Evolutionary conservation across 148 eudicot species (phyloP).

Genomic region (Pharnaceum exiguum): DNA sequence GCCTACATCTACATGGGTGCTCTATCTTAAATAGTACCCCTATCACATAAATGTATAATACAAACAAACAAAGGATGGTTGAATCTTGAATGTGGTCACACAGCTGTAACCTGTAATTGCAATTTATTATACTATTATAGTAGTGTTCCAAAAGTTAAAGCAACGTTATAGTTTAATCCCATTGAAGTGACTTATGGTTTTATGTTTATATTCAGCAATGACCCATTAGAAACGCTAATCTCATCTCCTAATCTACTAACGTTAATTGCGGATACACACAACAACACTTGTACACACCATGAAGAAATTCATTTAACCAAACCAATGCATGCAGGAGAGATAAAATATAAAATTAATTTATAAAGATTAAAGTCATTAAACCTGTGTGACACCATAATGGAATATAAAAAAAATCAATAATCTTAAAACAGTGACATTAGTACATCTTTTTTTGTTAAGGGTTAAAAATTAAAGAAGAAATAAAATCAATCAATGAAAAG

Average conservation of each 20-base stretch:
- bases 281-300: too few relatives aligned
- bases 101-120: too few relatives aligned
- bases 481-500: not conserved
- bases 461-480: constrained; percentile 11
- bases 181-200: too few relatives aligned
- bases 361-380: not conserved
- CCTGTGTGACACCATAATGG: not conserved
- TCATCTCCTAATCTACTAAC: not conserved
- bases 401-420: not conserved
- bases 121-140: too few relatives aligned
- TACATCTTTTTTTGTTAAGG: constrained; percentile 2
- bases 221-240: constrained; percentile 2
- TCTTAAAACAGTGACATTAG: not conserved
- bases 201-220: not conserved
- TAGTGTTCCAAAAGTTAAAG: too few relatives aligned
- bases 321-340: not conserved
- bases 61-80: too few relatives aligned
- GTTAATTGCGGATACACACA: constrained; percentile 3
- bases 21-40: too few relatives aligned
- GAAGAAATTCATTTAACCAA: too few relatives aligned
- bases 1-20: too few relatives aligned
- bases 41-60: too few relatives aligned
- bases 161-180: too few relatives aligned
- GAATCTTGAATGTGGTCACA: too few relatives aligned
- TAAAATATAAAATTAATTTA: not conserved